A percentile compares a stretch with the other conserved stretches of the same genome.
Evolutionary conservation across 2,329 filamentous ascomycete genomes (phyloP).

Genomic region (Pseudocercospora macadamiae): DNA sequence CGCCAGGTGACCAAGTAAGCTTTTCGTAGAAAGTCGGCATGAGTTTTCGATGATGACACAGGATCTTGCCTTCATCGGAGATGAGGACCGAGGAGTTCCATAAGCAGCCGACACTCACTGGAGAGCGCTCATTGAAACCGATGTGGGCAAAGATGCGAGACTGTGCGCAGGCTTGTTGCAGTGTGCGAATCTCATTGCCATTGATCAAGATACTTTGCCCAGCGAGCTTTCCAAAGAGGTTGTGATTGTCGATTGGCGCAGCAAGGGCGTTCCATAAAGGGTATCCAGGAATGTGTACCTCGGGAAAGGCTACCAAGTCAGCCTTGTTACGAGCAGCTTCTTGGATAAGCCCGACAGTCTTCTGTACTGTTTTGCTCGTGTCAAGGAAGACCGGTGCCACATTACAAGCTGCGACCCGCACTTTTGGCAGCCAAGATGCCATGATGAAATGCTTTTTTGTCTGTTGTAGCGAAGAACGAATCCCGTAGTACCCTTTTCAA

Average conservation of each 20-base stretch:
- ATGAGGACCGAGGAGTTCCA: conserved; percentile 59
- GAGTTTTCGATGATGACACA: conserved; percentile 58
- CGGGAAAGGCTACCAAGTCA: conserved; percentile 58
- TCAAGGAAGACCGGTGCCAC: conserved; percentile 52
- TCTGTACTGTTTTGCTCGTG: conserved; percentile 50
- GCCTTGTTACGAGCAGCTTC: conserved; percentile 49
- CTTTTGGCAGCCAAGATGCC: conserved; percentile 30
- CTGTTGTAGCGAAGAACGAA: not conserved
- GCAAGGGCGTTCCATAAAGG: conserved; percentile 55
- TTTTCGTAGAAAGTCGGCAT: conserved; percentile 62
- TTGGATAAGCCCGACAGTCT: conserved; percentile 51
- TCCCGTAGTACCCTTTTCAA: too few relatives aligned
- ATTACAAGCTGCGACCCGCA: conserved; percentile 35
- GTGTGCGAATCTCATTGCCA: conserved; percentile 49
- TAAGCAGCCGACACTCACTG: conserved; percentile 49
- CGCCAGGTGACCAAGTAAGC: conserved; percentile 57
- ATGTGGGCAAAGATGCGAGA: conserved; percentile 49
- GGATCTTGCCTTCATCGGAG: conserved; percentile 46
- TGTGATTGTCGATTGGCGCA: conserved; percentile 55
- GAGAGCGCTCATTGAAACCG: conserved; percentile 55
- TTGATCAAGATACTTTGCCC: conserved; percentile 50
- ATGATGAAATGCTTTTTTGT: conserved; percentile 1
- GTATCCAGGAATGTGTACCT: conserved; percentile 58
- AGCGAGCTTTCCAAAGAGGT: conserved; percentile 53
- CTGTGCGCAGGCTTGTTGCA: conserved; percentile 46